phyloP scores from a whole-genome alignment of 2,329 filamentous ascomycete species.

The Cercospora brassicicola region DNA sequence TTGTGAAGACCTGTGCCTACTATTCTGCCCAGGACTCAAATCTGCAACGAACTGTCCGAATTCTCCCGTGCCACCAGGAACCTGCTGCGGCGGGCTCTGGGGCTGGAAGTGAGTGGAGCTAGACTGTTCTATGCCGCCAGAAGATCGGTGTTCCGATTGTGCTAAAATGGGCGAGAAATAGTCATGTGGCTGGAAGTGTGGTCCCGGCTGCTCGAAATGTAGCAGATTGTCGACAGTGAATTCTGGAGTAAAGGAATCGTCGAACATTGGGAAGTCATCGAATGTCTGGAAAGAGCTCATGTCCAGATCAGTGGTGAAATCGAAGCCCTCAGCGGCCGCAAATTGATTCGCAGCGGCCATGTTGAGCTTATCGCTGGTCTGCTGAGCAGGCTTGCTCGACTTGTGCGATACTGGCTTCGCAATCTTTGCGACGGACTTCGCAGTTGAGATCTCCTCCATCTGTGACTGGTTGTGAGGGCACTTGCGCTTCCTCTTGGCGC shows the following conservation, averaged over 20 bases:
- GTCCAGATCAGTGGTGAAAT: conserved; percentile 20
- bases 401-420: conserved; percentile 9
- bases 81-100: not conserved
- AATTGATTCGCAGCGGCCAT: not conserved
- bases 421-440: conserved; percentile 17
- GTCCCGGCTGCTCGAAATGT: conserved; percentile 17
- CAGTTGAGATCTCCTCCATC: conserved; percentile 29
- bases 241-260: conserved; percentile 27
- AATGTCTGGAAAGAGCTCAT: conserved; percentile 22
- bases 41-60: not conserved
- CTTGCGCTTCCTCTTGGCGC: conserved; percentile 41
- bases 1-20: not conserved
- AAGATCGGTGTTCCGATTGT: conserved; percentile 10
- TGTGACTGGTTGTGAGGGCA: conserved; percentile 38
- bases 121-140: conserved; percentile 1
- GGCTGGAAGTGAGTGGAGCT: conserved; percentile 2
- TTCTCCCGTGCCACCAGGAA: conserved; percentile 8
- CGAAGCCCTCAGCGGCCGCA: conserved; percentile 14
- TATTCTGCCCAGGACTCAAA: not conserved
- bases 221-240: conserved; percentile 27
- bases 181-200: conserved; percentile 10
- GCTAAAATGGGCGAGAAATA: conserved; percentile 20
- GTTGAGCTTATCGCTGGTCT: conserved; percentile 5
- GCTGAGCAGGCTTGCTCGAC: not conserved
- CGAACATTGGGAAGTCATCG: conserved; percentile 33